Conservation (phyloP, 78 protist species). For the Pigoraptor vietnamica region DNA sequence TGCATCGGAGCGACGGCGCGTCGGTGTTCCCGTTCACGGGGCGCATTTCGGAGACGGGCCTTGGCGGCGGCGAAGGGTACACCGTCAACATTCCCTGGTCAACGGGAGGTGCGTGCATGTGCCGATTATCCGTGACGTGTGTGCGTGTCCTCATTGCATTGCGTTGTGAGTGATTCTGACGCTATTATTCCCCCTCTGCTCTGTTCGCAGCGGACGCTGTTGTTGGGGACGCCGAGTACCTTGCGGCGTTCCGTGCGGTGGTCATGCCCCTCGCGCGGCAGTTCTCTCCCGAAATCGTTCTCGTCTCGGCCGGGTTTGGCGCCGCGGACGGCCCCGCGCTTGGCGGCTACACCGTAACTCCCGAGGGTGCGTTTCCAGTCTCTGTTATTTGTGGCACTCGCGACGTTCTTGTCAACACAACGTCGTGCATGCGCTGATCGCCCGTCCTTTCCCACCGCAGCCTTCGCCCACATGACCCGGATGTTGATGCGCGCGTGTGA, state of each 20-base stretch:
- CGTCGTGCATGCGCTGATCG: too few species aligned
- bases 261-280: constrained; percentile 26
- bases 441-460: too few species aligned
- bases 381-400: not conserved
- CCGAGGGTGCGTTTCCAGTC: not conserved
- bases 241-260: constrained; percentile 26
- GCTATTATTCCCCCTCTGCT: not conserved
- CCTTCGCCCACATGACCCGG: not conserved
- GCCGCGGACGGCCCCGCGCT: constrained; percentile 46
- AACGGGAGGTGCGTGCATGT: constrained; percentile 32
- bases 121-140: constrained; percentile 13
- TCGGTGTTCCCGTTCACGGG: constrained; percentile 47
- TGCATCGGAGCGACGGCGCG: constrained; percentile 12
- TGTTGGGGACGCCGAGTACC: constrained; percentile 39
- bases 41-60: constrained; percentile 28
- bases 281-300: constrained; percentile 36
- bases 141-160: constrained; percentile 20
- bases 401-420: not conserved
- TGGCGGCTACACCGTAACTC: constrained; percentile 15
- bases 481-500: not conserved
- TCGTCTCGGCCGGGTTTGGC: constrained; percentile 56
- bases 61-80: constrained; percentile 40
- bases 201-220: not conserved
- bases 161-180: not conserved
- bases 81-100: constrained; percentile 59